Base-by-base conservation (phyloP, 352 stramenopile genomes). In the Aphanomyces invadans region DNA sequence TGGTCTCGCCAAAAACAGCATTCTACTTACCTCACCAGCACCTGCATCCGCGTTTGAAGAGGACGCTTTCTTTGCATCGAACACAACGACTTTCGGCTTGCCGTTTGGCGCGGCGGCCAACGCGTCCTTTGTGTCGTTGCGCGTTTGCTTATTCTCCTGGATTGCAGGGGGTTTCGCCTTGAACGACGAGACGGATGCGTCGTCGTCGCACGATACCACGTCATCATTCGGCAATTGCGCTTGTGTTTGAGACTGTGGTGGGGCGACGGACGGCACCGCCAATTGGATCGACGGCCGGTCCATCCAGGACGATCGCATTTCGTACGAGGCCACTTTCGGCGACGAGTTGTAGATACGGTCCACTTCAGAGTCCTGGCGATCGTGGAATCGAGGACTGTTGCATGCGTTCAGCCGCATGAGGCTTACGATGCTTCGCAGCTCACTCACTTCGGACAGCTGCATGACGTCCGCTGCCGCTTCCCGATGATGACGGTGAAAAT, bases 281-380 rank as follows among this genome's bases (percentile, higher is more conserved):
- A 46, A 28, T 51, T 64, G 55, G 25, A 64, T 64, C 28, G 55
- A 64, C 36, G 36, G 55, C 15, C 55, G 55, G 32, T 95, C 86
- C 69, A 95, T 90, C 86, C 86, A 95, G 63, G 86, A 95, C 62
- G 90, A 90, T 57, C 82, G 86, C 71, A 92, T 66, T 70, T 92
- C 82, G 68, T 84, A 78, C 19, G 55, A 64, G 64, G 92, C 86
- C 76, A 92, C 89, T 66, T 95, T 95, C 19, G 86, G 86, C 59
- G 86, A 95, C 65, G 84, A 91, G 68, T 92, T 95, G 75, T 89
- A 95, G 69, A 95, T 92, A 52, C 84, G 84, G 56, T 95, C 86
- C 29, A 95, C 84, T 74, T 95, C 86, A 64, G 86, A 95, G 79
- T 95, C 86, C 70, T 92, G 84, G 0, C 86, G 86, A 73, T 95